Percentiles rank a stretch among this genome's conserved stretches.
phyloP scores from a whole-genome alignment of 768 basidiomycete species.

The Hypholoma fasciculare region DNA sequence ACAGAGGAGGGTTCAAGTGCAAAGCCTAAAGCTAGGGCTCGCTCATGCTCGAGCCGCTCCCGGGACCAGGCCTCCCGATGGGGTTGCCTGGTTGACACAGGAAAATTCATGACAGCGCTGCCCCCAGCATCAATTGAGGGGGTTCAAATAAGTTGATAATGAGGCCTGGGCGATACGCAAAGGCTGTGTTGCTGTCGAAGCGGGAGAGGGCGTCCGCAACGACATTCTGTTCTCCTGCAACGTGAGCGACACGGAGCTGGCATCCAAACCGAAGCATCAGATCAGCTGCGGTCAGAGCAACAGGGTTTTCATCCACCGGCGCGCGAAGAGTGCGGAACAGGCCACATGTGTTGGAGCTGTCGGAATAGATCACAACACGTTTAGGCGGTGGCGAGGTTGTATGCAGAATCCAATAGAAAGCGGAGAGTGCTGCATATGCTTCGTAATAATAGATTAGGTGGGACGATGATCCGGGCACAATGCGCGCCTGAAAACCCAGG shows the following conservation, averaged over 20 bases:
- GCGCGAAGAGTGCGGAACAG: slow-evolving; percentile 1
- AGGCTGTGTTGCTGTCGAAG: not conserved
- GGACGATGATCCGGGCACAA: not conserved
- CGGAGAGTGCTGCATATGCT: slow-evolving; percentile 1
- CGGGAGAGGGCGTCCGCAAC: slow-evolving; percentile 2
- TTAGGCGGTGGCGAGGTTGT: not conserved
- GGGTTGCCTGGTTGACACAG: slow-evolving; percentile 26
- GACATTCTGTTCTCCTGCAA: not conserved
- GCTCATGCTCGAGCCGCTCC: slow-evolving; percentile 28
- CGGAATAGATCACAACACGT: slow-evolving; percentile 3
- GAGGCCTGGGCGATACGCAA: not conserved
- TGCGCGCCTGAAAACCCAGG: not conserved
- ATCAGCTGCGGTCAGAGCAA: not conserved
- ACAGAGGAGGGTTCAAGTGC: slow-evolving; percentile 15
- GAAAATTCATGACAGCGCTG: not conserved
- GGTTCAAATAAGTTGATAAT: not conserved
- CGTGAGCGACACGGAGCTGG: not conserved
- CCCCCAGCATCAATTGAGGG: slow-evolving; percentile 1
- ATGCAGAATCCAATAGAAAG: not conserved
- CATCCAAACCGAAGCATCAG: not conserved
- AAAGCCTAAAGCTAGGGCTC: slow-evolving; percentile 22
- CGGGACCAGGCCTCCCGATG: slow-evolving; percentile 27
- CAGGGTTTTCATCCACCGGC: not conserved
- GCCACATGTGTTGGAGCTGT: not conserved
- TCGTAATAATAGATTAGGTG: slow-evolving; percentile 5